A percentile compares a stretch with the other conserved stretches of the same genome.
phyloP scores from a whole-genome alignment of 768 basidiomycete species.

The Cantharellus cinnabarinus region DNA sequence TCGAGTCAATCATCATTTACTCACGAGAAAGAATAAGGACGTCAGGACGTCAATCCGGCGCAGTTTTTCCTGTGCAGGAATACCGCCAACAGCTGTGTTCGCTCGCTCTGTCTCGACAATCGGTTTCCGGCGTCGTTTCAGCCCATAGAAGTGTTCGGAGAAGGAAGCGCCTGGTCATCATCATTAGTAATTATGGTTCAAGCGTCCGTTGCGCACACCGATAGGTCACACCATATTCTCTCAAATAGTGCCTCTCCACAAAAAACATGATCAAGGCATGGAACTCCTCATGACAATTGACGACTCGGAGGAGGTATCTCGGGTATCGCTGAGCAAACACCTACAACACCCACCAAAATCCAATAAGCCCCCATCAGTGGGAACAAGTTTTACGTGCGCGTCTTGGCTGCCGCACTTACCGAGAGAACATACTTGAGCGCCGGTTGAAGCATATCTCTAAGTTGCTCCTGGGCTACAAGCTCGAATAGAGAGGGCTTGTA shows the following conservation, averaged over 20 bases:
- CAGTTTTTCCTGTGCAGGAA: constrained; percentile 45
- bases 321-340: constrained; percentile 91
- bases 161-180: constrained; percentile 40
- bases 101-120: constrained; percentile 51
- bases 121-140: constrained; percentile 59
- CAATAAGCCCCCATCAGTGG: not conserved
- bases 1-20: constrained; percentile 13
- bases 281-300: constrained; percentile 92
- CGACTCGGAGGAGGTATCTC: constrained; percentile 72
- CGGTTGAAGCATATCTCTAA: constrained; percentile 79
- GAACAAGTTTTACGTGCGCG: not conserved
- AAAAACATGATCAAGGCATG: constrained; percentile 76
- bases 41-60: constrained; percentile 46
- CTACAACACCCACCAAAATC: constrained; percentile 20
- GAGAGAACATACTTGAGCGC: constrained; percentile 86
- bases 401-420: constrained; percentile 26
- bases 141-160: constrained; percentile 87
- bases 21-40: constrained; percentile 62
- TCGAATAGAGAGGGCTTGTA: constrained; percentile 44
- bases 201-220: not conserved
- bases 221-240: constrained; percentile 45
- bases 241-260: constrained; percentile 80
- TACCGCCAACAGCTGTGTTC: constrained; percentile 41
- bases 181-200: too few species aligned
- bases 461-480: constrained; percentile 81